Conservation (phyloP, 306 rosid species). For the Casuarina glauca region DNA sequence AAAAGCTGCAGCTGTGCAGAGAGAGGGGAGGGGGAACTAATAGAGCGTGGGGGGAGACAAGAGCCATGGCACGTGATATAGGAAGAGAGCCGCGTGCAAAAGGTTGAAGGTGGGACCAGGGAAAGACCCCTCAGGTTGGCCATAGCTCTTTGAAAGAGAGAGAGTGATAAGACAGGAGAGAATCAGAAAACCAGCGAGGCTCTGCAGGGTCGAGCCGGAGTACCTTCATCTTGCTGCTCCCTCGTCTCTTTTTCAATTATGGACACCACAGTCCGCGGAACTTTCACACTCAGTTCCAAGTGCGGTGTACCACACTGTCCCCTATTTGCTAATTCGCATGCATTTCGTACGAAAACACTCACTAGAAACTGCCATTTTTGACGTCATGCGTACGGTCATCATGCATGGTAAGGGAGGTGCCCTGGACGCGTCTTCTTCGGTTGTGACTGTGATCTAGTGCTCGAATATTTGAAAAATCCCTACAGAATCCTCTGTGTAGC, state of each 20-base stretch:
- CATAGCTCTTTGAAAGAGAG: background rate
- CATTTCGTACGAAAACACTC: slow-evolving; percentile 2
- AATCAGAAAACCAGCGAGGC: slow-evolving; percentile 4
- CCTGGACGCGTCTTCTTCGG: background rate
- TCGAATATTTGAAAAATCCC: background rate
- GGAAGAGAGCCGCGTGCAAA: slow-evolving; percentile 11
- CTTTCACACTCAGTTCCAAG: background rate
- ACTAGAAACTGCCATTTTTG: background rate
- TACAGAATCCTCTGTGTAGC: background rate
- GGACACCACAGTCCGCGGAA: background rate
- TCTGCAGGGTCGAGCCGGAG: no score
- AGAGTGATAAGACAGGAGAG: slow-evolving; percentile 23
- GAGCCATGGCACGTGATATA: slow-evolving; percentile 23
- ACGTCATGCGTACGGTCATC: background rate
- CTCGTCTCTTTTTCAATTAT: background rate
- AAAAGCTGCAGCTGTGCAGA: slow-evolving; percentile 35
- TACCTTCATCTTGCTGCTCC: no score
- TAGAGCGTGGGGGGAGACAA: background rate
- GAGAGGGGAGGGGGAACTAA: background rate
- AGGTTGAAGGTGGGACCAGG: slow-evolving; percentile 15
- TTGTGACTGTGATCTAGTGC: background rate
- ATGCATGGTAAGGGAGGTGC: background rate
- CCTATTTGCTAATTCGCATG: slow-evolving; percentile 12
- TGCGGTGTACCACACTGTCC: slow-evolving; percentile 21
- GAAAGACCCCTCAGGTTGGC: background rate